Evolutionary conservation across 306 rosid genomes (phyloP).

Genomic region (Coriaria nepalensis): DNA sequence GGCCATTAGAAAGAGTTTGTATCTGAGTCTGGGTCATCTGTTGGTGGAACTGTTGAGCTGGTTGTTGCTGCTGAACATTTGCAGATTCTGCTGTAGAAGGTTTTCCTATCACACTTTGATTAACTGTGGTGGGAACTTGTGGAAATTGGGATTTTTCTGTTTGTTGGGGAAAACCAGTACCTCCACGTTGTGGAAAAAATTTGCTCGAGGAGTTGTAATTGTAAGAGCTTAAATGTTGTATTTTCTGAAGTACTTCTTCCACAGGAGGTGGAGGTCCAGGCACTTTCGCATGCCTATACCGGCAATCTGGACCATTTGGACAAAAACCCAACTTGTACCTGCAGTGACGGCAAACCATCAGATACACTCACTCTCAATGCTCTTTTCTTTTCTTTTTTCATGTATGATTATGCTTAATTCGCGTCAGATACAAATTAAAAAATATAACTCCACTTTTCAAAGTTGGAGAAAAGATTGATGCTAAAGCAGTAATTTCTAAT

Average conservation of each 20-base stretch:
- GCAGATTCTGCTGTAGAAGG: constrained; percentile 62
- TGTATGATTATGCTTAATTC: too few species aligned
- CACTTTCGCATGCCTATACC: constrained; percentile 86
- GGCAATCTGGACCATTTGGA: constrained; percentile 98
- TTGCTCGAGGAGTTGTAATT: constrained; percentile 51
- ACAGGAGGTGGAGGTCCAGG: constrained; percentile 95
- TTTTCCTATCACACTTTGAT: constrained; percentile 54
- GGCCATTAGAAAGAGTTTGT: constrained; percentile 52
- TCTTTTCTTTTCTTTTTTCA: too few species aligned
- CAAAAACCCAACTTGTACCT: constrained; percentile 99
- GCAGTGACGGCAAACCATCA: constrained; percentile 19
- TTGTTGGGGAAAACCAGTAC: constrained; percentile 49
- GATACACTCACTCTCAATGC: too few species aligned
- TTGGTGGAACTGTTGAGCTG: constrained; percentile 62
- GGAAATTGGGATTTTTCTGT: constrained; percentile 60
- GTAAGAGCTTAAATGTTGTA: constrained; percentile 80
- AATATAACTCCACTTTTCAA: too few species aligned
- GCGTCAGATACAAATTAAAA: too few species aligned
- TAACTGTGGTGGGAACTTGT: constrained; percentile 38
- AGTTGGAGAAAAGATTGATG: too few species aligned
- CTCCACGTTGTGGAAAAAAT: constrained; percentile 52
- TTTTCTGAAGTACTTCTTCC: constrained; percentile 96
- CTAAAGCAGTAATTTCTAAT: too few species aligned
- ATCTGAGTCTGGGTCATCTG: constrained; percentile 46
- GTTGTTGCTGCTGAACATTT: constrained; percentile 72